Evolutionary conservation across 192 early-diverging fungal genomes (phyloP).

Genomic region (Mortierella antarctica): DNA sequence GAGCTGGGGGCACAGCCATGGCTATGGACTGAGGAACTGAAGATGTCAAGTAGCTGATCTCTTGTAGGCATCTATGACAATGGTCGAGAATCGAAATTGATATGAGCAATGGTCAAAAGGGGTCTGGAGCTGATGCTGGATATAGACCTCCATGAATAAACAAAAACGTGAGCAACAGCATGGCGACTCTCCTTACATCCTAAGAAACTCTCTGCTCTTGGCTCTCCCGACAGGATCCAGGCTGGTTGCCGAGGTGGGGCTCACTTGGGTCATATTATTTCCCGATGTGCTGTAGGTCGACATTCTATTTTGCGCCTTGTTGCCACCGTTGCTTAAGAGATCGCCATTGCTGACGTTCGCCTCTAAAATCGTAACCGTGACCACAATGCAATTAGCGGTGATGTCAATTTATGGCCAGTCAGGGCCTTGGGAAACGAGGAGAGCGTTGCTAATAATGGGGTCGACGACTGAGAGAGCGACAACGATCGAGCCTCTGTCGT

Average conservation of each 20-base stretch:
- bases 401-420: no score
- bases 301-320: constrained; percentile 47
- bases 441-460: no score
- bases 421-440: no score
- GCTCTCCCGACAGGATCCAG: constrained; percentile 42
- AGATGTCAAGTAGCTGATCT: constrained; percentile 46
- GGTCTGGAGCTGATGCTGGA: no score
- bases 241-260: constrained; percentile 32
- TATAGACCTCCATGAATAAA: not conserved
- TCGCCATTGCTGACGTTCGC: constrained; percentile 5
- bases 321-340: constrained; percentile 1
- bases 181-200: constrained; percentile 25
- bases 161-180: not conserved
- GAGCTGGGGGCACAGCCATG: constrained; percentile 27
- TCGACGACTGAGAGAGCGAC: no score
- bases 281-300: constrained; percentile 41
- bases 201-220: constrained; percentile 52
- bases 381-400: no score
- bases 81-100: not conserved
- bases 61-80: constrained; percentile 37
- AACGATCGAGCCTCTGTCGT: no score
- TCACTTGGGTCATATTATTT: constrained; percentile 44
- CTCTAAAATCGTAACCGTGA: no score
- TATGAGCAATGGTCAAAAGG: no score
- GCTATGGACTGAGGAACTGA: constrained; percentile 40